phyloP scores from a whole-genome alignment of 345 rosid species.

The Passiflora organensis region DNA sequence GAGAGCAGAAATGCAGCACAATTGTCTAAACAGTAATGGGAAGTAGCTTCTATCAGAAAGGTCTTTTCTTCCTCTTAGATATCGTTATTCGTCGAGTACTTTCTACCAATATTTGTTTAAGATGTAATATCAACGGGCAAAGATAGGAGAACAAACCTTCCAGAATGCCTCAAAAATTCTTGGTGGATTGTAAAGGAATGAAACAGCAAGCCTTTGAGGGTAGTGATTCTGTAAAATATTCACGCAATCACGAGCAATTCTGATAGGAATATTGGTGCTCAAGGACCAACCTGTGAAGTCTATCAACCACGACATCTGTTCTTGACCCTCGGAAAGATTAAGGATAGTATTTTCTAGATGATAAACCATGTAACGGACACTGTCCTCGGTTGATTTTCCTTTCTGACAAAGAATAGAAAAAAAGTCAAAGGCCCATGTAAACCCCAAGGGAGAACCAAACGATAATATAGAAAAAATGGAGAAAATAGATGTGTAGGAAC shows the following conservation, averaged over 20 bases:
- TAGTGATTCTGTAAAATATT: slow-evolving; percentile 27
- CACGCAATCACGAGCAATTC: slow-evolving; percentile 19
- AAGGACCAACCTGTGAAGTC: slow-evolving; percentile 24
- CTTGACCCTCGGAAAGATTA: slow-evolving; percentile 26
- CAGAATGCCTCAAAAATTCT: slow-evolving; percentile 26
- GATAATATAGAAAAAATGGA: no score
- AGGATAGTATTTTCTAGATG: slow-evolving; percentile 21
- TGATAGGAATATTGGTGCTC: slow-evolving; percentile 18
- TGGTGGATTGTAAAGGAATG: slow-evolving; percentile 27
- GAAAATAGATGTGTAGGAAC: not conserved
- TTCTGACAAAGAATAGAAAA: slow-evolving; percentile 12
- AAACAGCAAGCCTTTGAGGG: slow-evolving; percentile 27
- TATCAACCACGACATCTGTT: slow-evolving; percentile 30
- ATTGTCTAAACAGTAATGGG: no score
- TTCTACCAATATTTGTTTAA: no score
- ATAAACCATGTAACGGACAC: slow-evolving; percentile 23
- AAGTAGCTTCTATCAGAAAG: no score
- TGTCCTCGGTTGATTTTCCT: slow-evolving; percentile 18
- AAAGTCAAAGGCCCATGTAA: not conserved
- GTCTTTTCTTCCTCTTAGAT: no score
- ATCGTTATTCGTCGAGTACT: no score
- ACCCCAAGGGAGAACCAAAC: not conserved
- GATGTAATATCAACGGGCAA: not conserved
- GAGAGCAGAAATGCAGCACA: no score
- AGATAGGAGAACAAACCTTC: slow-evolving; percentile 21